Conservation (phyloP, 768 basidiomycete genomes). For the Pisolithus albus region DNA sequence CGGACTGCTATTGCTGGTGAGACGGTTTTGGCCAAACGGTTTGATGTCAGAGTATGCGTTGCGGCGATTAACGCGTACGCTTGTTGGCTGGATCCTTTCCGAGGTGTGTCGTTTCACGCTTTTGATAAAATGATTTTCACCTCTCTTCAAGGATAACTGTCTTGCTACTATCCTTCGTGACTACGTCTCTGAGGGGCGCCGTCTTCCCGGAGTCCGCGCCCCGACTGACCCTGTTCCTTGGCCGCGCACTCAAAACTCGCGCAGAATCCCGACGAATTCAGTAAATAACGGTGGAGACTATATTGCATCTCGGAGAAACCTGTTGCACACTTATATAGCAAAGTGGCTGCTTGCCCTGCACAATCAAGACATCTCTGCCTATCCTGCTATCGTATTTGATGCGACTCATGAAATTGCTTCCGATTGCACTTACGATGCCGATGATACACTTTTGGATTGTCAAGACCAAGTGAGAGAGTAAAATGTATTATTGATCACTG, state of each 20-base stretch:
- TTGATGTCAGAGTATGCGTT: conserved; percentile 67
- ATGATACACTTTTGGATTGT: background rate
- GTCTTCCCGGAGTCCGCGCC: conserved; percentile 59
- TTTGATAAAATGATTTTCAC: conserved; percentile 1
- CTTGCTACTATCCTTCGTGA: conserved; percentile 62
- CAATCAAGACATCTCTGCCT: conserved; percentile 48
- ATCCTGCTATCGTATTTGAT: conserved; percentile 48
- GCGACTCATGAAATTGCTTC: conserved; percentile 42
- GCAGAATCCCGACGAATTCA: conserved; percentile 30
- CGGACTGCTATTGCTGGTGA: conserved; percentile 61
- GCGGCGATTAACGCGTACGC: conserved; percentile 48
- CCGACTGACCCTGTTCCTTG: conserved; percentile 41
- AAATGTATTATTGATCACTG: background rate
- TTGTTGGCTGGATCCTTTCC: conserved; percentile 65
- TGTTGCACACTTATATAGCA: conserved; percentile 50
- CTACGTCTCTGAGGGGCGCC: conserved; percentile 50
- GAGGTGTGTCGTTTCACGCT: conserved; percentile 42
- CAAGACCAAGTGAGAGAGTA: background rate
- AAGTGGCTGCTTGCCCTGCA: conserved; percentile 70
- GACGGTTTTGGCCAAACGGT: conserved; percentile 69
- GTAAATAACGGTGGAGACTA: conserved; percentile 66
- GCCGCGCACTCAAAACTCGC: conserved; percentile 36
- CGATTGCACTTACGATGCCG: background rate
- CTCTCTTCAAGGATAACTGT: conserved; percentile 48
- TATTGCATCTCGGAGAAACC: conserved; percentile 47